Evolutionary conservation across 345 rosid genomes (phyloP).

Genomic region (Raphanus sativus): DNA sequence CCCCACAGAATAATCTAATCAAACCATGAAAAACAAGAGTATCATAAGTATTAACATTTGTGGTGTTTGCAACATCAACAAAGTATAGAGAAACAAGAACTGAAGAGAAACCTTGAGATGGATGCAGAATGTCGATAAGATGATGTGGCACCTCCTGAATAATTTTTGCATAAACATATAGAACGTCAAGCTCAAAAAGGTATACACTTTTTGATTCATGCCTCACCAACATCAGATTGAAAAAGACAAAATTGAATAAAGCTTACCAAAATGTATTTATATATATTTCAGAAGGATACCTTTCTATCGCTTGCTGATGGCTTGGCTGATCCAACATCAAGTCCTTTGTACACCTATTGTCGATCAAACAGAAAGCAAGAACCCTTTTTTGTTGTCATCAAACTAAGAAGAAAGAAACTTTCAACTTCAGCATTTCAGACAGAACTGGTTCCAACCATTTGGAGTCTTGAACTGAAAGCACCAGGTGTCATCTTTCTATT

Average conservation of each 20-base stretch:
- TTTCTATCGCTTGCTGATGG: conserved; percentile 70
- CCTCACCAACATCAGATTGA: not conserved
- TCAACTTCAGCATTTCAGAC: conserved; percentile 19
- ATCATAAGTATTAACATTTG: too few species aligned
- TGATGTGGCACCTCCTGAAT: conserved; percentile 85
- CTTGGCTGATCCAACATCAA: conserved; percentile 53
- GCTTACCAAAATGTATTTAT: not conserved
- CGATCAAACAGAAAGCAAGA: not conserved
- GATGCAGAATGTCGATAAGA: conserved; percentile 78
- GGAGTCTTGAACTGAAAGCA: not conserved
- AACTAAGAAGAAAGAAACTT: not conserved
- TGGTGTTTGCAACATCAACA: too few species aligned
- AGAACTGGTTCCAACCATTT: not conserved
- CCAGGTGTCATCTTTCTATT: not conserved
- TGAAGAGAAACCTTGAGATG: conserved; percentile 63
- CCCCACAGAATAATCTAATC: conserved; percentile 95
- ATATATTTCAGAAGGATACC: conserved; percentile 44
- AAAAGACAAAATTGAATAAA: not conserved
- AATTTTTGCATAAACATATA: not conserved
- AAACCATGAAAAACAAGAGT: too few species aligned
- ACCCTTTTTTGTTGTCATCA: not conserved
- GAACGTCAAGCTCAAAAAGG: conserved; percentile 12
- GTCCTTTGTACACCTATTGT: conserved; percentile 72
- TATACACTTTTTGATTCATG: not conserved
- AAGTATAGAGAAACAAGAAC: not conserved